Evolutionary conservation across 2,329 filamentous ascomycete genomes (phyloP), one percentile per base, ranked within the genome.

Genomic region (Elsinoe ampelina): DNA sequence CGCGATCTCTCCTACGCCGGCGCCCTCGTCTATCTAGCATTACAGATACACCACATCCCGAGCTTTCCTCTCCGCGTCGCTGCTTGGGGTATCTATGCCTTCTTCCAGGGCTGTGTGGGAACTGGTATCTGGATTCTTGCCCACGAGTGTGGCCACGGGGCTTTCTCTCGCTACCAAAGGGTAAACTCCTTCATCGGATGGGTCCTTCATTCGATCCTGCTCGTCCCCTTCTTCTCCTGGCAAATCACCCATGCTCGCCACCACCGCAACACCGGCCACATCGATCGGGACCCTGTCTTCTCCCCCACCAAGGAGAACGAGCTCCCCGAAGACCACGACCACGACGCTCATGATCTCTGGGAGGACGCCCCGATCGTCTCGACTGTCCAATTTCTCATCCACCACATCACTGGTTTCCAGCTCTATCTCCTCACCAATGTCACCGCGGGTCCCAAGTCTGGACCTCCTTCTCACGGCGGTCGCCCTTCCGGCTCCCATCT

Each of bases 1-100:
- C 85, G 92, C 60, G 93, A 98, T 73, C 70, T 95, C 41, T 72
- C 76, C 63, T 82, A 79, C 64, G 76, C 97, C 39, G 84, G 79
- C 43, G 75, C 79, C 67, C 89, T 87, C 63, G 97, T 97, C 75
- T 86, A 85, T 73, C 70, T 93, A 72, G 95, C 87, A 81, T 80
- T 96, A 81, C 91, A 82, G 74, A 95, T 84, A 71, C 87, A 93
- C 73, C 80, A 82, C 63, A 76, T 96, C 42, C 86, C 90, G 47
- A 87, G 79, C 15, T 81, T 77, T 45, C 76, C 83, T 17, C 75
- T 77, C 45, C 85, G 92, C 57, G 80, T 79, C 59, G 82, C 67
- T 34, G 79, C 85, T 58, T 86, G 83, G 82, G 74, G 75, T 13
- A 62, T 78, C 50, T 87, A 87, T 68, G 78, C 80, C 61, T 84